A percentile compares a stretch with the other conserved stretches of the same genome.
phyloP scores from a whole-genome alignment of 306 rosid genomes.

The Quercus alba region DNA sequence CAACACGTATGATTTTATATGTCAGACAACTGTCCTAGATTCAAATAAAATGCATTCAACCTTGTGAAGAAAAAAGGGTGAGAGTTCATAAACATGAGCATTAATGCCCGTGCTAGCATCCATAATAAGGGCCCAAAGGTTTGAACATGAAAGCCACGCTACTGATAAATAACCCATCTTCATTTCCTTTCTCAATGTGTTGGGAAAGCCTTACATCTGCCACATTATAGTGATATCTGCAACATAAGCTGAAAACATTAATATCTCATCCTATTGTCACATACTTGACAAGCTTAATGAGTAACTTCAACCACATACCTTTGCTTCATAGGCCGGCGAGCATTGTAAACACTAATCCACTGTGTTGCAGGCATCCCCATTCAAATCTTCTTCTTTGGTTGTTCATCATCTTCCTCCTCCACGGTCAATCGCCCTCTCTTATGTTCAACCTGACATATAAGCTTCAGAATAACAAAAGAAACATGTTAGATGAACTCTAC shows the following conservation, averaged over 20 bases:
- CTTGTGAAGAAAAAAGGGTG: constrained; percentile 77
- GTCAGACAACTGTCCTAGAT: neutral
- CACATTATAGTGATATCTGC: constrained; percentile 92
- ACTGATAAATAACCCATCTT: constrained; percentile 82
- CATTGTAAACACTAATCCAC: constrained; percentile 87
- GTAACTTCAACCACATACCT: too few species aligned
- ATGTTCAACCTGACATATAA: constrained; percentile 55
- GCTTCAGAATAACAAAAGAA: constrained; percentile 43
- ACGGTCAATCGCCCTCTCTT: constrained; percentile 65
- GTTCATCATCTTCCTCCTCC: constrained; percentile 71
- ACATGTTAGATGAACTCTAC: constrained; percentile 5
- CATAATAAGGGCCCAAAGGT: constrained; percentile 93
- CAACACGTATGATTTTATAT: neutral
- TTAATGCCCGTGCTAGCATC: constrained; percentile 92
- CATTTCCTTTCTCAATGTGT: constrained; percentile 84
- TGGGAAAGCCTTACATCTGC: constrained; percentile 70
- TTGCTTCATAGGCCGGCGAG: constrained; percentile 53
- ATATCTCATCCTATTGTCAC: neutral
- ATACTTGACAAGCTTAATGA: too few species aligned
- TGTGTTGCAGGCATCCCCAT: constrained; percentile 80
- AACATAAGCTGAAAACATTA: constrained; percentile 21
- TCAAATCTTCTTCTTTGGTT: constrained; percentile 79
- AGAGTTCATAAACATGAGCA: constrained; percentile 76
- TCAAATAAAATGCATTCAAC: constrained; percentile 23
- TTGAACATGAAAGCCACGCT: constrained; percentile 61